Base-by-base conservation (phyloP, 176 grass and related monocot genomes). In the Avena insularis region DNA sequence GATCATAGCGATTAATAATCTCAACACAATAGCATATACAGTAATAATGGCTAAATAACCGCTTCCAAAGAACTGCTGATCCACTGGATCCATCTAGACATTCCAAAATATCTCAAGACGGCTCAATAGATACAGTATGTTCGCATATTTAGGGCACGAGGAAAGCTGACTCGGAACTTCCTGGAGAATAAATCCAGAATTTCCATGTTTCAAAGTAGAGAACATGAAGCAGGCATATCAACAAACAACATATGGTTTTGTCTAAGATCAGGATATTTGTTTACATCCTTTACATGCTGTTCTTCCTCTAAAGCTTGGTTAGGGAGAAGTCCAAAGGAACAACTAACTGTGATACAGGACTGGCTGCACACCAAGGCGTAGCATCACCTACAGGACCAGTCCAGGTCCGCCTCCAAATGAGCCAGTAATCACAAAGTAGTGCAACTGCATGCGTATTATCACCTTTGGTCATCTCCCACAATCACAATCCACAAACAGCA, bases 271-370 rank as follows among this genome's bases (percentile, higher is more conserved):
- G 77, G 48, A 53, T 78, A 88, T 77, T 78, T 91, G 87, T 91
- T 88, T 91, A 85, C 90, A 91, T 82, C 82, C 77, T 91, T 88
- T 88, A 82, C 85, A 88, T 85, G 86, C n/a, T 77, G 77, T 82
- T 84, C 76, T 80, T 75, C 65, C 67, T 88, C n/a, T 77, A 64
- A 85, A 70, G 85, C 51, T 85, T 75, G n/a, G 77, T 85, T 78
- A 88, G 71, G 78, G 71, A 85, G 27, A 78, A 78, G 33, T 72
- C 72, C 74, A 51, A 36, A 61, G 47, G 66, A 82, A 91, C 65
- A 88, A 88, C 45, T 77, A 66, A 70, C 68, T 82, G 53, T 78
- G 87, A 85, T 79, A 19, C 25, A 19, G 46, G 54, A 65, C 19
- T 59, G 82, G 45, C 66, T 11, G 46, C 19, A 67, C 31, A 80